Evolutionary conservation across 208 protist genomes (phyloP).

Genomic region (Phytomonas serpens): DNA sequence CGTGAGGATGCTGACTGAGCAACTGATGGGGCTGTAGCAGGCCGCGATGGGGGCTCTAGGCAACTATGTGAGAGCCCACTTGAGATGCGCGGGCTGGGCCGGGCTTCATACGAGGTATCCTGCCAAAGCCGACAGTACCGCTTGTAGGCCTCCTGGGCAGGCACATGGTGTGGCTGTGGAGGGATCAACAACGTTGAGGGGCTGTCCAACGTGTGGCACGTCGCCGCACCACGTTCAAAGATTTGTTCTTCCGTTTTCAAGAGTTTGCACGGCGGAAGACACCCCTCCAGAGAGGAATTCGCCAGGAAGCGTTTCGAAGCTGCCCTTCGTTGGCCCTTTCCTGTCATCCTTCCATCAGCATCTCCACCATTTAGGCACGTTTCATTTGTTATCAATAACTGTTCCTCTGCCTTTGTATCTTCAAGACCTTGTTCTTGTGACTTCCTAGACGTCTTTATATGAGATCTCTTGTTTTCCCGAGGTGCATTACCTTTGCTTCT

Average conservation of each 20-base stretch:
- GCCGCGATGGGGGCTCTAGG: not conserved
- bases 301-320: not conserved
- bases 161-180: not conserved
- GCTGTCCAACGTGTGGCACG: not conserved
- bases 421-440: not conserved
- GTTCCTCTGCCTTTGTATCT: not conserved
- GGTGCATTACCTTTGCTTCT: slow-evolving; percentile 7
- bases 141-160: slow-evolving; percentile 18
- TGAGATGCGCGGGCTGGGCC: not conserved
- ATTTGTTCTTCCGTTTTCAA: slow-evolving; percentile 8
- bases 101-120: slow-evolving; percentile 15
- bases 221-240: not conserved
- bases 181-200: not conserved
- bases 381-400: not conserved
- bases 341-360: not conserved
- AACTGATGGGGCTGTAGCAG: not conserved
- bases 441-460: not conserved
- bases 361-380: not conserved
- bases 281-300: not conserved
- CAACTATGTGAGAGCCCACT: not conserved
- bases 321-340: not conserved
- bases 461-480: not conserved
- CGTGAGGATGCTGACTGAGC: slow-evolving; percentile 11
- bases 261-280: slow-evolving; percentile 4
- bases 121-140: slow-evolving; percentile 24